phyloP scores from a whole-genome alignment of 106 monocot species.

The Allium cepa region DNA sequence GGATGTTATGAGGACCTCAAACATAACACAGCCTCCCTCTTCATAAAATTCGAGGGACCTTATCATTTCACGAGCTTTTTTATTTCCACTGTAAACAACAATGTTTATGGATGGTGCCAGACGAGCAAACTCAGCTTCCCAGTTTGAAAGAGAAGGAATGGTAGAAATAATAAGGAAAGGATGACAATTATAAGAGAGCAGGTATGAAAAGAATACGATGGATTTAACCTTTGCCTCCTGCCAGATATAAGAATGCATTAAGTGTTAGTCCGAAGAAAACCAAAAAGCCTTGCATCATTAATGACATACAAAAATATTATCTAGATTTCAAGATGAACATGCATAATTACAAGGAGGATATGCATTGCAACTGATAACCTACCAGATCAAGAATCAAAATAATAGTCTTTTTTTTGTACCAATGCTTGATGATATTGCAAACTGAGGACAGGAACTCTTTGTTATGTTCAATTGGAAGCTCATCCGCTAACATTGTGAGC shows the following conservation, averaged over 20 bases:
- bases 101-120: conserved; percentile 40
- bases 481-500: conserved; percentile 39
- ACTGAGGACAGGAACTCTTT: conserved; percentile 35
- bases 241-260: background rate
- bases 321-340: too few relatives aligned
- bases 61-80: conserved; percentile 36
- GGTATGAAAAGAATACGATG: conserved; percentile 26
- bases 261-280: background rate
- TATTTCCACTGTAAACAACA: conserved; percentile 39
- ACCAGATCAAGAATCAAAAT: conserved; percentile 76
- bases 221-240: conserved; percentile 49
- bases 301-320: too few relatives aligned
- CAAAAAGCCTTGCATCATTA: background rate
- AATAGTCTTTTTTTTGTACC: conserved; percentile 52
- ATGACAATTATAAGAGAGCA: conserved; percentile 16
- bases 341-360: too few relatives aligned
- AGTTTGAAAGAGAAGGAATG: conserved; percentile 21
- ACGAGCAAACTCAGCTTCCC: conserved; percentile 39
- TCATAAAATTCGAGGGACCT: conserved; percentile 41
- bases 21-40: conserved; percentile 47
- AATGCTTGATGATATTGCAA: conserved; percentile 50
- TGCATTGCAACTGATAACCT: background rate
- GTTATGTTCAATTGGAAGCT: conserved; percentile 26
- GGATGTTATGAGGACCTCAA: conserved; percentile 47
- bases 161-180: conserved; percentile 50